Evolutionary conservation across 768 basidiomycete species (phyloP).

Genomic region (Russula sp.): DNA sequence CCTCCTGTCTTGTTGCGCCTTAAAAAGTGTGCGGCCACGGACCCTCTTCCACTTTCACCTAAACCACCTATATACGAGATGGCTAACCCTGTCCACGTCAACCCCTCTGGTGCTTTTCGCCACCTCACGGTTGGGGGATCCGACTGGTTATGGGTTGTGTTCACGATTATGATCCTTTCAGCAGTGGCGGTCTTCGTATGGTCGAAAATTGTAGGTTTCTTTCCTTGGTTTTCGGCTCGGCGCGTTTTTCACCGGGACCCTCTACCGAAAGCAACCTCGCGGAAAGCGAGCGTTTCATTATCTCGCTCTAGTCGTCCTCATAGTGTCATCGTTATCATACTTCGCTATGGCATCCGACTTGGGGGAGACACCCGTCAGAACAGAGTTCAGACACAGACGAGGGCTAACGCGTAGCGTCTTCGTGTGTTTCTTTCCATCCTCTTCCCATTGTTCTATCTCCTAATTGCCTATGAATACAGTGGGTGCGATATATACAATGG

Average conservation of each 20-base stretch:
- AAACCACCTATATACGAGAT: background rate
- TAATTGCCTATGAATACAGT: constrained; percentile 35
- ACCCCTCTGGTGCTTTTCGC: constrained; percentile 39
- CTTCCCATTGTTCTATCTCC: too few relatives aligned
- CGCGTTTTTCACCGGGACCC: background rate
- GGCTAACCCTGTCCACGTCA: constrained; percentile 35
- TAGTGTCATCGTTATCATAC: constrained; percentile 47
- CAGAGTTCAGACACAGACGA: constrained; percentile 43
- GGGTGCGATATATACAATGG: constrained; percentile 55
- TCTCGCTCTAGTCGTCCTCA: constrained; percentile 46
- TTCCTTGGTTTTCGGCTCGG: background rate
- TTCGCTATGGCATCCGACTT: constrained; percentile 59
- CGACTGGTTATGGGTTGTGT: constrained; percentile 57
- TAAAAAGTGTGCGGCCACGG: background rate
- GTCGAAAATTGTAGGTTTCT: constrained; percentile 38
- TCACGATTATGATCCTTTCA: constrained; percentile 47
- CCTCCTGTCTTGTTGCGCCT: background rate
- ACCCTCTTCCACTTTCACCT: background rate
- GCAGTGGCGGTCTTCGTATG: constrained; percentile 43
- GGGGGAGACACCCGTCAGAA: constrained; percentile 45
- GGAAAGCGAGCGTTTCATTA: constrained; percentile 52
- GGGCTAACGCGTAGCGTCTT: constrained; percentile 41
- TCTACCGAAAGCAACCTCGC: constrained; percentile 36
- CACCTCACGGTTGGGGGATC: constrained; percentile 48
- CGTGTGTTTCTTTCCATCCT: constrained; percentile 38